Conservation (phyloP, 441 rosid genomes). For the Euphorbia schlechtendalii region DNA sequence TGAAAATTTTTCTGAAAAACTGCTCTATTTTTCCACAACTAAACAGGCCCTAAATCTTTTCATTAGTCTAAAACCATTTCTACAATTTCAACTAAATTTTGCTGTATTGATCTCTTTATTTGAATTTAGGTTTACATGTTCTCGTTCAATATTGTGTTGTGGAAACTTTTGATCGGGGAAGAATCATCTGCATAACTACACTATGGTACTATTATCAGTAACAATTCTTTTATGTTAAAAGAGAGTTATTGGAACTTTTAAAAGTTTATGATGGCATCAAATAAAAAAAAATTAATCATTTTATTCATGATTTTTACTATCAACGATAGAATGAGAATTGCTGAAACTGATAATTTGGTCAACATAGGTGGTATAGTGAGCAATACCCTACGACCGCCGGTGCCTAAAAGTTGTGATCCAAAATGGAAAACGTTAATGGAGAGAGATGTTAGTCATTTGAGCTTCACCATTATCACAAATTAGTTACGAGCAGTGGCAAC, state of each 20-base stretch:
- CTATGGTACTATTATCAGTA: conserved; percentile 63
- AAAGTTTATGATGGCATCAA: too few species aligned
- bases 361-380: conserved; percentile 55
- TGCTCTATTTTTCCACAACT: too few species aligned
- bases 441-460: conserved; percentile 68
- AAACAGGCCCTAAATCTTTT: too few species aligned
- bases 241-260: too few species aligned
- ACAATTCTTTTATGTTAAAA: background rate
- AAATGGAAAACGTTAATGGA: conserved; percentile 62
- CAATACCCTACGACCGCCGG: conserved; percentile 53
- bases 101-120: conserved; percentile 2
- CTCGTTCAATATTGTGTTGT: conserved; percentile 61
- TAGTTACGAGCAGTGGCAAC: conserved; percentile 42
- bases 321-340: background rate
- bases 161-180: conserved; percentile 67
- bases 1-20: too few species aligned
- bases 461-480: conserved; percentile 43
- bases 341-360: background rate
- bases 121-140: conserved; percentile 56
- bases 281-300: too few species aligned
- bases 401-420: conserved; percentile 47
- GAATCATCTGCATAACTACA: conserved; percentile 67
- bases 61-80: too few species aligned
- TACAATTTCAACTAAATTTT: too few species aligned
- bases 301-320: too few species aligned